phyloP scores from a whole-genome alignment of 176 grass and related monocot species.

The Musa beccarii region DNA sequence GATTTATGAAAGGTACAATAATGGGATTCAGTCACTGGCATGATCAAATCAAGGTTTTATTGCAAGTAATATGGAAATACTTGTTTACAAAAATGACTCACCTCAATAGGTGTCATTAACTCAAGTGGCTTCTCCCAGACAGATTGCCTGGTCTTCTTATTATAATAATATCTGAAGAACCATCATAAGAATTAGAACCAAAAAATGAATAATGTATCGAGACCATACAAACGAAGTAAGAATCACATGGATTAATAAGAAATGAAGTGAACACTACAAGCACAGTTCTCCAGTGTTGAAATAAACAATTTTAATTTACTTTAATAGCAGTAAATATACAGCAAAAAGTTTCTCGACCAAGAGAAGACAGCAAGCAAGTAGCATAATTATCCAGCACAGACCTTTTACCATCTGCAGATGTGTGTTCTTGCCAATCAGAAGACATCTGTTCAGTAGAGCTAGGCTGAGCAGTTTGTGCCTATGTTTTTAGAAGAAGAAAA shows the following conservation, averaged over 20 bases:
- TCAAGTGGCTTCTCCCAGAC: constrained; percentile 95
- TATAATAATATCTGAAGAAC: constrained; percentile 74
- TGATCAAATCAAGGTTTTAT: constrained; percentile 8
- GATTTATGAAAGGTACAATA: constrained; percentile 20
- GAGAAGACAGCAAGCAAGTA: neutral
- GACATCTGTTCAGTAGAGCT: constrained; percentile 39
- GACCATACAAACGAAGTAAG: neutral
- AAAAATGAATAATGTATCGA: neutral
- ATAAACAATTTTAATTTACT: neutral
- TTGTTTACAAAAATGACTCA: constrained; percentile 25
- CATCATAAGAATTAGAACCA: constrained; percentile 8
- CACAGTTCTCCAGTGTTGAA: neutral
- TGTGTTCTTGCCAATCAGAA: constrained; percentile 94
- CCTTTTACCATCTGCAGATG: constrained; percentile 73
- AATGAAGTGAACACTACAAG: neutral
- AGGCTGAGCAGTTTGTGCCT: constrained; percentile 52
- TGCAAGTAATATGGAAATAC: constrained; percentile 10
- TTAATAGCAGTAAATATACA: neutral
- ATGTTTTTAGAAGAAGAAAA: constrained; percentile 10
- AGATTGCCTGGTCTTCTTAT: constrained; percentile 96
- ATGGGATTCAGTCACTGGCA: constrained; percentile 9
- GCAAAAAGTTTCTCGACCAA: neutral
- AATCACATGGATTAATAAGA: neutral
- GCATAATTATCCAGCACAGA: constrained; percentile 23
- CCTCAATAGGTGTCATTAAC: constrained; percentile 92